These are phyloP conservation scores for Mycena metata DNA, from an alignment of 768 basidiomycete species.

Conservation along the genomic window DNA sequence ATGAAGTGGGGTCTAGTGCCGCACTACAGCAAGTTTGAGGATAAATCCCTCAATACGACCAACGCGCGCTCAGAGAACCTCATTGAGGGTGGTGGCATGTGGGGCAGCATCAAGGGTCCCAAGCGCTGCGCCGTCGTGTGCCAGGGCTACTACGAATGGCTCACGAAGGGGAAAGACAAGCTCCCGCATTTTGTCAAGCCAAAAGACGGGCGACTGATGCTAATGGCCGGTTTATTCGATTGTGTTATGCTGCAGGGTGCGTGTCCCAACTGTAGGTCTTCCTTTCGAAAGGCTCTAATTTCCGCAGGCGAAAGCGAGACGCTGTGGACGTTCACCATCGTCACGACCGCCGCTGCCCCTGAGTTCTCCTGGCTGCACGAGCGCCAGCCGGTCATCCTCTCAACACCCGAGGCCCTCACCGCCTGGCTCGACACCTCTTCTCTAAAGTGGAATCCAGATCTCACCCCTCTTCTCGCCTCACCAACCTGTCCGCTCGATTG, in stretches of 20 bases:
- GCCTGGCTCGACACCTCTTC: slow-evolving; percentile 87
- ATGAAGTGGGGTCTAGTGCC: slow-evolving; percentile 95
- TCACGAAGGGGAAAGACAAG: slow-evolving; percentile 83
- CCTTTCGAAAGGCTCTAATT: neutral
- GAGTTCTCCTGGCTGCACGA: slow-evolving; percentile 91
- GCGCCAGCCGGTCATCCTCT: slow-evolving; percentile 87
- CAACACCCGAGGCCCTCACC: slow-evolving; percentile 67
- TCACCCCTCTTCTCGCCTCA: slow-evolving; percentile 72
- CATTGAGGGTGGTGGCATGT: slow-evolving; percentile 82
- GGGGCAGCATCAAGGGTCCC: slow-evolving; percentile 84
- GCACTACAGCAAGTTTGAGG: slow-evolving; percentile 84
- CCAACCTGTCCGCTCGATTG: slow-evolving; percentile 69
- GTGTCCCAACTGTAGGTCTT: neutral
- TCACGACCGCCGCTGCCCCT: slow-evolving; percentile 83
- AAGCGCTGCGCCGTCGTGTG: slow-evolving; percentile 90
- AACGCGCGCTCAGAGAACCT: slow-evolving; percentile 92
- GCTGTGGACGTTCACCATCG: slow-evolving; percentile 88
- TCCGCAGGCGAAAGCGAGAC: slow-evolving; percentile 64
- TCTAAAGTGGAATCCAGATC: slow-evolving; percentile 71
- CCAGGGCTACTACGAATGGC: slow-evolving; percentile 97
- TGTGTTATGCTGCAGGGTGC: slow-evolving; percentile 74
- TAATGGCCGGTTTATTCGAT: slow-evolving; percentile 93
- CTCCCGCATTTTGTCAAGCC: slow-evolving; percentile 86
- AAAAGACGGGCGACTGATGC: slow-evolving; percentile 74
- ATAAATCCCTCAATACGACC: slow-evolving; percentile 82